Evolutionary conservation across 805 yeast genomes (phyloP), one percentile per base, ranked within the genome.

Genomic region (Candida vaughaniae): DNA sequence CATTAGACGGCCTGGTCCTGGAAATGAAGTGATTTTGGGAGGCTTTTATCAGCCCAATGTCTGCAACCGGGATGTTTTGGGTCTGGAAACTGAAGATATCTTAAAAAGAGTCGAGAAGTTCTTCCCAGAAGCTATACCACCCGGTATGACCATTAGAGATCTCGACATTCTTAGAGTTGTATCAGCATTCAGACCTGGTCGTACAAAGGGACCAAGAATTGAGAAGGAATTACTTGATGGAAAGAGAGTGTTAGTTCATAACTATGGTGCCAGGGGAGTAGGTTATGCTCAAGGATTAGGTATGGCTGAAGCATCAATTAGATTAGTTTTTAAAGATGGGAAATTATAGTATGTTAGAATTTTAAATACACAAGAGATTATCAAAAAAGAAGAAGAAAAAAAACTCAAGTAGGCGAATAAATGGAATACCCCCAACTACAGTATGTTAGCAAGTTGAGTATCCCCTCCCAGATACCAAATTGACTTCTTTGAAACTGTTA

Each of bases 171-270:
- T 82, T 7, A 69, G 85, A 30, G 80, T 77, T 25, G 83, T 75
- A 1, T 79, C 87, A 5, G 93, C 91, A 0, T 63, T 82, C 29
- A 72, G 95, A 43, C 95, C 93, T 6, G 68, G 80, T 22, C 70
- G 93, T 49, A 69, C 73, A 25, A 88, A 88, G 7, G 93, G 93
- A 4, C 78, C 74, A 6, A 68, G 91, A 33, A 73, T 85, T 23
- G 90, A 82, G 51, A 56, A 60, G 27, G 82, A 80, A 47, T 15
- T 28, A 6, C 15, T 25, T 4, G 41, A 36, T 16, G 64, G 60
- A 16, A 20, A 20, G 6, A 41, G 38, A 31, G 14, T 33, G 2
- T 36, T 66, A 1, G 65, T 85, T 15, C 93, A 86, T 52, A 80
- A 82, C 56, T 82, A 82, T 48, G 93, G 93, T 30, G 79, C 82